phyloP scores from a whole-genome alignment of 805 yeast species.

The Saturnispora ahearnii region DNA sequence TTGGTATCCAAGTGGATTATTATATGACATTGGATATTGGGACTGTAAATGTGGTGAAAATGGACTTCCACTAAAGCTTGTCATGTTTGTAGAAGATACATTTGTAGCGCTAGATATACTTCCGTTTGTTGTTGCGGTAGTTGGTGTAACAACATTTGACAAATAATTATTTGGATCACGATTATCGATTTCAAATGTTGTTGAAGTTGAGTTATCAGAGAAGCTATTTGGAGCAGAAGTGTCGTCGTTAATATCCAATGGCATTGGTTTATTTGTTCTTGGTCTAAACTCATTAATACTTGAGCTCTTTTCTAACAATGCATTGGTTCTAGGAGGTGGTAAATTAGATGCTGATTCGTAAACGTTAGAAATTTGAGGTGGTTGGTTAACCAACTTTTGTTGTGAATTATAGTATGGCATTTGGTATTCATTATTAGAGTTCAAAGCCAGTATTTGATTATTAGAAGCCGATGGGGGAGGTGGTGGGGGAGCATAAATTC shows the following conservation, averaged over 20 bases:
- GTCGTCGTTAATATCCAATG: slow-evolving; percentile 18
- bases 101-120: neutral
- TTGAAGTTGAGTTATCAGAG: neutral
- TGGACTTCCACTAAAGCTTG: slow-evolving; percentile 5
- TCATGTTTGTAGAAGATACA: neutral
- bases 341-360: slow-evolving; percentile 9
- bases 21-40: slow-evolving; percentile 1
- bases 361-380: neutral
- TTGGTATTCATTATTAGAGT: neutral
- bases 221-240: neutral
- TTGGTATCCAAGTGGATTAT: neutral
- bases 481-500: neutral
- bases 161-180: neutral
- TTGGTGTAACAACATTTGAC: slow-evolving; percentile 3
- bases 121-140: slow-evolving; percentile 8
- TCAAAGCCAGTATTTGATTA: neutral
- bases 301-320: slow-evolving; percentile 9
- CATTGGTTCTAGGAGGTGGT: slow-evolving; percentile 26
- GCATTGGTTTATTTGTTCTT: slow-evolving; percentile 25
- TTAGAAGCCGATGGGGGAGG: neutral
- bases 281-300: slow-evolving; percentile 23
- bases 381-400: neutral
- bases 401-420: neutral
- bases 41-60: slow-evolving; percentile 2
- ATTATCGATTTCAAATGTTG: neutral